phyloP scores from a whole-genome alignment of 176 grass and related monocot species.

The Elymus sibiricus region DNA sequence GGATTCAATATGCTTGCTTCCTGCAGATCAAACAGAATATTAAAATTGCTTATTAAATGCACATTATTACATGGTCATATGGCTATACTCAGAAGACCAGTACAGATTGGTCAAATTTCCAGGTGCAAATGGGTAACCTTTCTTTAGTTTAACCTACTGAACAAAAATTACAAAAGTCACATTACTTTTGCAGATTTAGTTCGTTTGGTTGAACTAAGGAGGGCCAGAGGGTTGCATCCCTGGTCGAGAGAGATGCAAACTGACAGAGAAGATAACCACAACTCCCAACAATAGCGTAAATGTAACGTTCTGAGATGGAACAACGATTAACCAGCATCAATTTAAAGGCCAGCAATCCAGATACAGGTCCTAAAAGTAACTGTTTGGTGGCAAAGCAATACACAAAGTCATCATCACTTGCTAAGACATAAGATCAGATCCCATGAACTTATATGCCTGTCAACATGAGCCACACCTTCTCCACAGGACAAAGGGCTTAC shows the following conservation, averaged over 20 bases:
- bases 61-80: neutral
- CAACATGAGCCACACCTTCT: neutral
- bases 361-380: neutral
- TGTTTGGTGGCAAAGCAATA: neutral
- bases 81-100: neutral
- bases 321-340: neutral
- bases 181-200: too few relatives aligned
- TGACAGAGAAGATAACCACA: neutral
- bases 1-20: slow-evolving; percentile 60
- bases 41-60: neutral
- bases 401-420: neutral
- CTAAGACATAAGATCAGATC: neutral
- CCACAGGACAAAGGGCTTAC: neutral
- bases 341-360: neutral
- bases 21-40: slow-evolving; percentile 34
- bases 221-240: too few relatives aligned
- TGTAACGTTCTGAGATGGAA: neutral
- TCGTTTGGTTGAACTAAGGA: too few relatives aligned
- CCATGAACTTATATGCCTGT: neutral
- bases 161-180: too few relatives aligned
- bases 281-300: neutral
- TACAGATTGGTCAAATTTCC: neutral
- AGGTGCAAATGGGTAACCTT: too few relatives aligned
- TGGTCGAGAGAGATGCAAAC: neutral
- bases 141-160: too few relatives aligned